Percentiles rank a stretch among this genome's conserved stretches.
phyloP scores from a whole-genome alignment of 2,329 filamentous ascomycete genomes.

The Penicillium sp. region DNA sequence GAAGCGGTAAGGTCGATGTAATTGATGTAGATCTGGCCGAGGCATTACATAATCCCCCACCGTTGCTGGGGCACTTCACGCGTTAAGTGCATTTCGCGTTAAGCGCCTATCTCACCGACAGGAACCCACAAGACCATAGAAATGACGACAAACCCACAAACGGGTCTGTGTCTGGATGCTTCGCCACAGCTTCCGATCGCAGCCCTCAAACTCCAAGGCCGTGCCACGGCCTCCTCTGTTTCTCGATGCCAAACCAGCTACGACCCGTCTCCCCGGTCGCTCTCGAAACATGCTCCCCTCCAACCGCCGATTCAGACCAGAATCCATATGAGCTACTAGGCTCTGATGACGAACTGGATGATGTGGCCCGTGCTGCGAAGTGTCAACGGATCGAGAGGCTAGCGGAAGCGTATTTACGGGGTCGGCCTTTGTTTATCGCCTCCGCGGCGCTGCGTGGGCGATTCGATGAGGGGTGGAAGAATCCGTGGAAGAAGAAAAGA shows the following conservation, averaged over 20 bases:
- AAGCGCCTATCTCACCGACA: constrained; percentile 9
- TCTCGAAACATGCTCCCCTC: constrained; percentile 35
- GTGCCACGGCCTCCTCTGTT: constrained; percentile 5
- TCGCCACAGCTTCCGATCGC: constrained; percentile 23
- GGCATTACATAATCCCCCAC: constrained; percentile 10
- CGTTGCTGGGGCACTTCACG: constrained; percentile 19
- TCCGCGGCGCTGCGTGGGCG: constrained; percentile 48
- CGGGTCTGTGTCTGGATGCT: constrained; percentile 8
- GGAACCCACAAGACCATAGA: constrained; percentile 2
- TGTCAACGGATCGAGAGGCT: constrained; percentile 44
- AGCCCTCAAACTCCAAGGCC: constrained; percentile 4
- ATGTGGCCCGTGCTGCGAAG: constrained; percentile 35
- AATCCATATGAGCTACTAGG: constrained; percentile 26
- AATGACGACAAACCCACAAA: constrained; percentile 12
- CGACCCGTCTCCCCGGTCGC: constrained; percentile 34
- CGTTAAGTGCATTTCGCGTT: constrained; percentile 20
- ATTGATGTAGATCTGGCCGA: background rate
- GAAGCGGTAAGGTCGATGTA: background rate
- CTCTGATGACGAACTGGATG: constrained; percentile 43
- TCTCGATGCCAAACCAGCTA: constrained; percentile 33
- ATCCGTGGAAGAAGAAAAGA: constrained; percentile 45
- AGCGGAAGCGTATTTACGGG: constrained; percentile 43
- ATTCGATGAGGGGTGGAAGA: constrained; percentile 46
- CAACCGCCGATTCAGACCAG: constrained; percentile 25
- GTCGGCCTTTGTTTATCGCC: constrained; percentile 45